Evolutionary conservation across 371 early-diverging fungal species (phyloP).

Genomic region (Lichtheimia ramosa): DNA sequence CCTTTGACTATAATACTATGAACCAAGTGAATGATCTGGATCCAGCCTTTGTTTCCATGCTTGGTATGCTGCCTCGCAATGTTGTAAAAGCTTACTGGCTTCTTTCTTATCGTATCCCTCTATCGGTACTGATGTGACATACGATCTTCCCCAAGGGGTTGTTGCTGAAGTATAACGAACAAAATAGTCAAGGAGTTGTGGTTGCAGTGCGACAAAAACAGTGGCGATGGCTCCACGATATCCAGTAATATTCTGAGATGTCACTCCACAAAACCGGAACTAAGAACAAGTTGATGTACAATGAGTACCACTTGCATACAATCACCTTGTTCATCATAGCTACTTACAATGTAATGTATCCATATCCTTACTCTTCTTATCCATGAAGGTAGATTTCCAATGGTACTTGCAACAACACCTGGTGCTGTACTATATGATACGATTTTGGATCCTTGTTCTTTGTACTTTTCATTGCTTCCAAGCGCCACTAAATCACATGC

Average conservation of each 20-base stretch:
- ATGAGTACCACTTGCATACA: background rate
- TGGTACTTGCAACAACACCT: conserved; percentile 69
- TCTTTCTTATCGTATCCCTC: conserved; percentile 18
- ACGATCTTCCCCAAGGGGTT: conserved; percentile 41
- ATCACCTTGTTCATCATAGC: background rate
- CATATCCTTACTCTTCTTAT: conserved; percentile 35
- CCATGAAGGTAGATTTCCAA: conserved; percentile 55
- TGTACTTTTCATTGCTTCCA: conserved; percentile 50
- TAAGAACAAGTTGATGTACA: conserved; percentile 8
- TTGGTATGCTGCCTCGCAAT: conserved; percentile 35
- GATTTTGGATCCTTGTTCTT: conserved; percentile 18
- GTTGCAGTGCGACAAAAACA: conserved; percentile 49
- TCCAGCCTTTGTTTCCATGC: conserved; percentile 15
- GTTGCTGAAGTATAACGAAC: conserved; percentile 47
- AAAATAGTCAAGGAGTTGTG: conserved; percentile 37
- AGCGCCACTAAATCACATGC: conserved; percentile 64
- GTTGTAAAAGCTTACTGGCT: conserved; percentile 26
- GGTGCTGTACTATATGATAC: conserved; percentile 64
- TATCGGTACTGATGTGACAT: conserved; percentile 34
- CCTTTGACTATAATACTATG: too few relatives aligned
- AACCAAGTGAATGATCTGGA: too few relatives aligned
- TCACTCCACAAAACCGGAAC: conserved; percentile 50
- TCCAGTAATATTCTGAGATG: conserved; percentile 59
- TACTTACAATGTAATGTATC: conserved; percentile 48
- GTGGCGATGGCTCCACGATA: conserved; percentile 55